Evolutionary conservation across 2,329 filamentous ascomycete species (phyloP).

Genomic region (Aspergillus sp.): DNA sequence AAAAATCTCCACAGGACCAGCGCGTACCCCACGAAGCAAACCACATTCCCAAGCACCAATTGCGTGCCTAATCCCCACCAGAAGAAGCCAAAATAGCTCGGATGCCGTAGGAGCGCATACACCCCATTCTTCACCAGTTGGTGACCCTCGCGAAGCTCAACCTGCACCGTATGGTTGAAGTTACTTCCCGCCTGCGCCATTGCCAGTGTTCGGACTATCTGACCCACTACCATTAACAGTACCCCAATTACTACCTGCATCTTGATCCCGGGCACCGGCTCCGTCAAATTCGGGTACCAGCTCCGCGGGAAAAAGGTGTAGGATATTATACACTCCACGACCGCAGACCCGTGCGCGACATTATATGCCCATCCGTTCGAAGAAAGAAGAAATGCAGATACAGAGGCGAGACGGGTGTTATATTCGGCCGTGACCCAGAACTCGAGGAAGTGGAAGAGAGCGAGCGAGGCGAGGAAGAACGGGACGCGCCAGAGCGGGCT

Average conservation of each 20-base stretch:
- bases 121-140: slow-evolving; percentile 77
- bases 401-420: slow-evolving; percentile 69
- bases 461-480: slow-evolving; percentile 55
- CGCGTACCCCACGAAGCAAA: slow-evolving; percentile 72
- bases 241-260: slow-evolving; percentile 54
- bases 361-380: slow-evolving; percentile 82
- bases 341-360: slow-evolving; percentile 71
- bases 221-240: slow-evolving; percentile 62
- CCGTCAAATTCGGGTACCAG: slow-evolving; percentile 45
- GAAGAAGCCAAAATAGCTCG: slow-evolving; percentile 96
- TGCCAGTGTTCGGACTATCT: slow-evolving; percentile 70
- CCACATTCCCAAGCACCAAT: slow-evolving; percentile 75
- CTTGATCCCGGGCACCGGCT: slow-evolving; percentile 25
- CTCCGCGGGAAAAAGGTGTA: slow-evolving; percentile 20
- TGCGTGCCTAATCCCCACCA: slow-evolving; percentile 98
- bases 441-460: slow-evolving; percentile 91
- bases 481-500: slow-evolving; percentile 54
- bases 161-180: slow-evolving; percentile 86
- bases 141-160: slow-evolving; percentile 63
- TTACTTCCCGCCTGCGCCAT: slow-evolving; percentile 87
- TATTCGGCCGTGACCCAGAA: slow-evolving; percentile 84
- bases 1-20: slow-evolving; percentile 85
- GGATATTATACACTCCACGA: slow-evolving; percentile 61
- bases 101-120: slow-evolving; percentile 73
- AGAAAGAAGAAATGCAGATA: slow-evolving; percentile 76